These are phyloP conservation scores for Trichoderma asperellum DNA, from an alignment of 2,329 filamentous ascomycete species.

Conservation along the genomic window DNA sequence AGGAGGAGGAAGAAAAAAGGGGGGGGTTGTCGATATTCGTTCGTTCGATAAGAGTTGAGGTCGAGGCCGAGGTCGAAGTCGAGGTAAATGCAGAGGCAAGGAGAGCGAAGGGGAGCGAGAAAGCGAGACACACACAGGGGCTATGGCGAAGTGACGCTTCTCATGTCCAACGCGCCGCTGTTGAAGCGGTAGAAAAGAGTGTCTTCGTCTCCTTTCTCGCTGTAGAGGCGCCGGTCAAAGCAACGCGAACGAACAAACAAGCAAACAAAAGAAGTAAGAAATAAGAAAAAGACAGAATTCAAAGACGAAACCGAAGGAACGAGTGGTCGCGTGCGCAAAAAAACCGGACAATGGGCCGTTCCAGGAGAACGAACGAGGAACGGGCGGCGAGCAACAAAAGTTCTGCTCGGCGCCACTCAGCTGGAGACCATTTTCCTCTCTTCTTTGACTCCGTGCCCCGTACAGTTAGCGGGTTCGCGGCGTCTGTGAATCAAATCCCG, in stretches of 20 bases:
- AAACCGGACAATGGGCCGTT: neutral
- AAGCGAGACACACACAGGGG: conserved; percentile 6
- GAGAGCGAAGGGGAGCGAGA: neutral
- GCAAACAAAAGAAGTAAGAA: neutral
- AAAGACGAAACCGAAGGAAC: neutral
- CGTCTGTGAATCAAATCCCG: neutral
- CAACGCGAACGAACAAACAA: conserved; percentile 18
- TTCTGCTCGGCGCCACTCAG: conserved; percentile 3
- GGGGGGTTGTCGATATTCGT: neutral
- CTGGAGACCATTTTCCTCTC: neutral
- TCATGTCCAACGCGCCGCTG: conserved; percentile 30
- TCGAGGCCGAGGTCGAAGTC: conserved; percentile 8
- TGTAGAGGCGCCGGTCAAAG: neutral
- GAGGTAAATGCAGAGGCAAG: neutral
- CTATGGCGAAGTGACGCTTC: conserved; percentile 25
- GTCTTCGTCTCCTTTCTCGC: neutral
- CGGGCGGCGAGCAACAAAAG: conserved; percentile 22
- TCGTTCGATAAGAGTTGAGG: conserved; percentile 6
- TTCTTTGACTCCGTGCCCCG: conserved; percentile 12
- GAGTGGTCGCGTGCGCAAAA: conserved; percentile 17
- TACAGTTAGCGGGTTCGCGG: neutral
- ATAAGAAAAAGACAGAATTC: neutral
- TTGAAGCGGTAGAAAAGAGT: conserved; percentile 27
- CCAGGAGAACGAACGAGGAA: neutral
- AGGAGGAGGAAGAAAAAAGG: neutral